phyloP scores from a whole-genome alignment of 2,329 filamentous ascomycete species.

The Ophiostoma sp. region DNA sequence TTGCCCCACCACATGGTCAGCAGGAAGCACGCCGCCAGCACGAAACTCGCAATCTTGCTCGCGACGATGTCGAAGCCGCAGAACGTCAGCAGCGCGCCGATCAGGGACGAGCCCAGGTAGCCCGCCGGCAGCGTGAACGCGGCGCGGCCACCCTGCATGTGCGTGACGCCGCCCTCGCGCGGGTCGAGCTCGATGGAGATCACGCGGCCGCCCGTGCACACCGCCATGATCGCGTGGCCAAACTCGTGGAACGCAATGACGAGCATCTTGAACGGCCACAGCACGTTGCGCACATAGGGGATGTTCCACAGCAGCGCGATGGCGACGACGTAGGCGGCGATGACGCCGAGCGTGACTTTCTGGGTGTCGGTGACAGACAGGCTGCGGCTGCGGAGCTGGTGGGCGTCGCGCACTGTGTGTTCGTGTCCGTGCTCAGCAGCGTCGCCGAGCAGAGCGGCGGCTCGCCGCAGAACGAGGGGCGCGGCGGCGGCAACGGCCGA shows the following conservation, averaged over 20 bases:
- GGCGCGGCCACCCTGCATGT: conserved; percentile 66
- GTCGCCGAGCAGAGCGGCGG: background rate
- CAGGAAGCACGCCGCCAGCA: conserved; percentile 66
- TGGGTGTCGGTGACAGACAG: conserved; percentile 62
- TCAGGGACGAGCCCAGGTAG: conserved; percentile 70
- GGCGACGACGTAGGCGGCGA: conserved; percentile 51
- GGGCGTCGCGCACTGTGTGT: background rate
- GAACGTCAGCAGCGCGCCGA: conserved; percentile 71
- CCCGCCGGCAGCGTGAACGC: conserved; percentile 70
- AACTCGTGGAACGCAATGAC: conserved; percentile 81
- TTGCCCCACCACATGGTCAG: conserved; percentile 79
- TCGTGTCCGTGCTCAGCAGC: background rate
- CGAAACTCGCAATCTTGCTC: conserved; percentile 70
- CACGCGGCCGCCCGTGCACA: conserved; percentile 66
- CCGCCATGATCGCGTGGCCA: conserved; percentile 66
- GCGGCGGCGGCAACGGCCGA: conserved; percentile 21
- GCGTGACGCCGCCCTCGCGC: conserved; percentile 70
- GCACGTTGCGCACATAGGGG: conserved; percentile 65
- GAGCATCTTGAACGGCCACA: conserved; percentile 86
- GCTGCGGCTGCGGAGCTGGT: conserved; percentile 8
- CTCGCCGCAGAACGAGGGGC: conserved; percentile 17
- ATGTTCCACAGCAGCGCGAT: conserved; percentile 77
- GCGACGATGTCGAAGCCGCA: conserved; percentile 78
- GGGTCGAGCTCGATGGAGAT: conserved; percentile 58
- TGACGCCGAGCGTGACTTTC: conserved; percentile 63